These are phyloP conservation scores for Plantago major DNA, from an alignment of 257 asterid genomes.

Conservation along the genomic window DNA sequence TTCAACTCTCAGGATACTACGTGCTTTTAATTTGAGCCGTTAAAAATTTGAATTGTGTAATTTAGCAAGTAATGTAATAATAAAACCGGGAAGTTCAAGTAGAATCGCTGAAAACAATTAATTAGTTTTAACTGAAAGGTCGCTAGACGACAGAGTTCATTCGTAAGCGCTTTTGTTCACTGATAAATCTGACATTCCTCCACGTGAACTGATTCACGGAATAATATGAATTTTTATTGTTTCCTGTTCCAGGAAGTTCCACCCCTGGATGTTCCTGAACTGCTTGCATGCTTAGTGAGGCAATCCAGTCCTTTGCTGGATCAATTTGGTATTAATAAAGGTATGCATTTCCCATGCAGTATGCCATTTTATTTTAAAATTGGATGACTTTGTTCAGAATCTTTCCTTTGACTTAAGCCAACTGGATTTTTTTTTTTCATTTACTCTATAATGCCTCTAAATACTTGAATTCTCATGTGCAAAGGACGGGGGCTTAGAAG, in stretches of 20 bases:
- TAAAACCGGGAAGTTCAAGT: not conserved
- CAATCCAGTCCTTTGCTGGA: slow-evolving; percentile 93
- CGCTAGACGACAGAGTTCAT: not conserved
- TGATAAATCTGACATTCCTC: not conserved
- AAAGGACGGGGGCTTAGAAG: too few relatives aligned
- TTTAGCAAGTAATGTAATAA: slow-evolving; percentile 1
- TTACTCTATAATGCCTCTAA: too few relatives aligned
- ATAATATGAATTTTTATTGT: slow-evolving; percentile 15
- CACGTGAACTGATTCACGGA: slow-evolving; percentile 9
- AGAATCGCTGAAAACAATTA: not conserved
- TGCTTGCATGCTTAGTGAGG: slow-evolving; percentile 85
- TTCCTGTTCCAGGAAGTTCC: slow-evolving; percentile 68
- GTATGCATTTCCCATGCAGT: slow-evolving; percentile 34
- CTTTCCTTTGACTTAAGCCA: not conserved
- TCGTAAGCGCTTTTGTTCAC: not conserved
- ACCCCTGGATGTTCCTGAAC: slow-evolving; percentile 88
- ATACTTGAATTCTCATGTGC: too few relatives aligned
- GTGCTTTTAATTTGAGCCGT: not conserved
- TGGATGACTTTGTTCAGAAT: not conserved
- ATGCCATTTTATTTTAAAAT: slow-evolving; percentile 14
- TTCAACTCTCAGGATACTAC: not conserved
- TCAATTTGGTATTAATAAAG: slow-evolving; percentile 82
- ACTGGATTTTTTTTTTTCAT: not conserved
- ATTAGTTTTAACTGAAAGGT: not conserved
- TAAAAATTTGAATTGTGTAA: not conserved